A percentile compares a stretch with the other conserved stretches of the same genome.
These are phyloP conservation scores for Karstenula rhodostoma DNA, from an alignment of 2,329 filamentous ascomycete species.

Conservation along the genomic window DNA sequence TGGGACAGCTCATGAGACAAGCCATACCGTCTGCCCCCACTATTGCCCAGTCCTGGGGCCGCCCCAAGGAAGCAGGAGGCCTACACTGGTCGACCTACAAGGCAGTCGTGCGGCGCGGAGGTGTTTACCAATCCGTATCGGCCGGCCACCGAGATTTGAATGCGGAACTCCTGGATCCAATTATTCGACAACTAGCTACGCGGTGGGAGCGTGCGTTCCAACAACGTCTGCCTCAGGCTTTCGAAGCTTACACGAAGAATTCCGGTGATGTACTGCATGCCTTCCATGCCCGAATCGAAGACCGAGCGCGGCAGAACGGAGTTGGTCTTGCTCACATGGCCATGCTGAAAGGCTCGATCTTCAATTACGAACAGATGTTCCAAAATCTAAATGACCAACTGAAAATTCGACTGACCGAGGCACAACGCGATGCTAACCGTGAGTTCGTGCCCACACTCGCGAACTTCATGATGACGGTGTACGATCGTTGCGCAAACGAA, in stretches of 20 bases:
- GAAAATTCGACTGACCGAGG: conserved; percentile 50
- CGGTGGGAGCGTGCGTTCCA: conserved; percentile 57
- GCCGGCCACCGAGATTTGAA: conserved; percentile 54
- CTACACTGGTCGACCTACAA: conserved; percentile 63
- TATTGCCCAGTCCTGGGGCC: conserved; percentile 49
- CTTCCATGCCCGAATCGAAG: conserved; percentile 56
- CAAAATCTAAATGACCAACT: conserved; percentile 46
- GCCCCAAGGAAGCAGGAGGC: conserved; percentile 54
- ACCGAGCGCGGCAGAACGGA: conserved; percentile 50
- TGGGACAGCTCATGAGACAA: conserved; percentile 48
- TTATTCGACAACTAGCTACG: conserved; percentile 29
- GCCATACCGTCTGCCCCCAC: conserved; percentile 50
- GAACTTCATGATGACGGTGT: conserved; percentile 56
- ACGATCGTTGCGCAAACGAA: conserved; percentile 56
- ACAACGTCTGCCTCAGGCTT: conserved; percentile 51
- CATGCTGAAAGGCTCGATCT: conserved; percentile 53
- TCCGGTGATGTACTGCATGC: conserved; percentile 43
- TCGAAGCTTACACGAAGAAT: conserved; percentile 47
- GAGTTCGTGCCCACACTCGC: conserved; percentile 61
- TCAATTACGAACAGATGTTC: conserved; percentile 54
- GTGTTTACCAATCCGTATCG: conserved; percentile 52
- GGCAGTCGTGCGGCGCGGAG: conserved; percentile 62
- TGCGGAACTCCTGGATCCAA: conserved; percentile 39
- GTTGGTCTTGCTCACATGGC: conserved; percentile 50
- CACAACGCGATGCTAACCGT: conserved; percentile 63